Evolutionary conservation across 306 rosid genomes (phyloP), one percentile per base, ranked within the genome.

Genomic region (Crotalaria pallida): DNA sequence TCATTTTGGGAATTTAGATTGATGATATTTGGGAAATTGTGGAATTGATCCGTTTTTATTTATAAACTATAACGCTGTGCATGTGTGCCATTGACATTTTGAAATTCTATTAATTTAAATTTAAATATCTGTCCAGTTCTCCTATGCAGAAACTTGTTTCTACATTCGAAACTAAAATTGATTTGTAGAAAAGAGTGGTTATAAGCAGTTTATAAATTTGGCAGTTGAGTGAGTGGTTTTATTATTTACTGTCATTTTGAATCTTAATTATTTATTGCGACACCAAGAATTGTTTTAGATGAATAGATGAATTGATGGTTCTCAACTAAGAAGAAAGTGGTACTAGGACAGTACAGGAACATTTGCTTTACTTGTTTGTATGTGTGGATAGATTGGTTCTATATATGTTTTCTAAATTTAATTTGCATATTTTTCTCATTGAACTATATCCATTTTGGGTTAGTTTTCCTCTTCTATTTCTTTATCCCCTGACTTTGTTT

Each of bases 151-250:
- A 45, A 45, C 55, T 18, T 27, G 15, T 52, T 61, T 50, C 51
- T 77, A 64, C 38, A 60, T 71, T 63, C 31, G n/a, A 29, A 62
- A 64, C 17, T 41, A 24, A 45, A 71, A 33, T 71, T 44, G 29
- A 17, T 24, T 21, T n/a, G 26, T 49, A 34, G 33, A 34, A 15
- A 45, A 40, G 16, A 53, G 47, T 11, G 31, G 52, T 76, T 76
- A 62, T 70, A 5, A 27, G 52, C 38, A 57, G 68, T 71, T 43
- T 43, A 44, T 21, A 51, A 43, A 17, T 60, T 60, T 21, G 40
- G 52, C 45, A 23, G 29, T 5, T 61, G n/a, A 23, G n/a, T n/a
- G 44, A 51, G 11, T 65, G 34, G 31, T 72, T 60, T 36, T 60
- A 23, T 2, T 7, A 50, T 72, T 18, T 34, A 73, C 24, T 61